Base-by-base conservation (phyloP, 352 stramenopile species). In the Pythium biforme region DNA sequence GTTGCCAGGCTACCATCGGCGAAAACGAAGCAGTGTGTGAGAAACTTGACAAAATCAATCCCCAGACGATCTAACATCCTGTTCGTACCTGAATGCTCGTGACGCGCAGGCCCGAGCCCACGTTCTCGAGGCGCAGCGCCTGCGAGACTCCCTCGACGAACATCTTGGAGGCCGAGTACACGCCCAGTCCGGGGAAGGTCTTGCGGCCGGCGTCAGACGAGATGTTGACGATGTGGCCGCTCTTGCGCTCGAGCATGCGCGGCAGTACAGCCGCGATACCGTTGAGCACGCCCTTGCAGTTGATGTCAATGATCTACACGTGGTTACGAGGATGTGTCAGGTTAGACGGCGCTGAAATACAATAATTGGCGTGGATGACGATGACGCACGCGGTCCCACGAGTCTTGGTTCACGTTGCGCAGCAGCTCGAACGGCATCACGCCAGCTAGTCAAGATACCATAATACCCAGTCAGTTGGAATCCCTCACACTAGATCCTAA, bases 381-480 rank as follows among this genome's bases (percentile, higher is more conserved):
- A 34, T 34, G 17, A 31, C 22, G 40, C 8, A 55, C 23, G 23
- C 53, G 46, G 52, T 97, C 83, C 91, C 93, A 98, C 64, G 94
- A 90, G 72, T 97, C 91, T 73, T 95, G 82, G 56, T 95, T 85
- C 20, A 86, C 74, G 69, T 97, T 95, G 69, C 94, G 83, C 72
- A 98, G 79, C 45, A 93, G 72, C 29, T 94, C 94, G 64, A 96
- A 97, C 43, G 94, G 93, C 93, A 98, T 98, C 49, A 97, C 87
- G 17, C 92, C 92, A 51, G 92, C 89, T 88, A 25, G 7, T 64
- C 3, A 62, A 12, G 34, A 20, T 12, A 33, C 29, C 31, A 56
- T 41, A 15, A 15, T 15, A 41, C 9, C 9, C 34, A 41, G 9
- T 41, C 9, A 41, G 34, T n/a, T n/a, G n/a, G n/a, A n/a, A n/a